Conservation (phyloP, 1,284 basidiomycete genomes). For the Microstroma glucosiphilum region DNA sequence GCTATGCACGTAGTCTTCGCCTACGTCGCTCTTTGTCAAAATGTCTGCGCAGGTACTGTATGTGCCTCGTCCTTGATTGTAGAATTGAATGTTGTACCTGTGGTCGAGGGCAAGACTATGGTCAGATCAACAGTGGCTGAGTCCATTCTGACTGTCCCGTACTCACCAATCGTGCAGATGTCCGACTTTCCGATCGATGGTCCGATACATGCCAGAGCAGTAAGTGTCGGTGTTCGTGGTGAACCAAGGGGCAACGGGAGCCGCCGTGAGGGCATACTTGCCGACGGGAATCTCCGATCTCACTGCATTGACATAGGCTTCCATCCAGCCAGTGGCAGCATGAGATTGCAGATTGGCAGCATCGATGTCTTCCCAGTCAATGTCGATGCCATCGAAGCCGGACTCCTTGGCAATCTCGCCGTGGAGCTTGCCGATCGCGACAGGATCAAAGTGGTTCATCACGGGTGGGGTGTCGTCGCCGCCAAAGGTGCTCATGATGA, state of each 20-base stretch:
- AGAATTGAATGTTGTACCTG: conserved; percentile 53
- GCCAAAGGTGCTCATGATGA: conserved; percentile 51
- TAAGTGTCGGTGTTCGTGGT: conserved; percentile 15
- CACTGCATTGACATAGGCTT: conserved; percentile 53
- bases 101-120: too few species aligned
- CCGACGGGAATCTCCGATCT: conserved; percentile 53
- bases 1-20: conserved; percentile 56
- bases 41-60: conserved; percentile 51
- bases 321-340: conserved; percentile 16
- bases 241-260: conserved; percentile 44
- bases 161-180: conserved; percentile 48
- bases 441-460: neutral
- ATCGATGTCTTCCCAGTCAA: conserved; percentile 58
- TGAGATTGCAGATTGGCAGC: conserved; percentile 20
- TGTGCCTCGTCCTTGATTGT: conserved; percentile 26
- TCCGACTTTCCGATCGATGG: conserved; percentile 19
- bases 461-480: conserved; percentile 56
- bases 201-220: neutral
- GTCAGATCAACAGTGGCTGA: too few species aligned
- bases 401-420: conserved; percentile 54
- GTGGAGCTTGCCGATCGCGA: conserved; percentile 20
- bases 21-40: conserved; percentile 56
- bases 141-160: too few species aligned
- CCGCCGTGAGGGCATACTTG: conserved; percentile 48
- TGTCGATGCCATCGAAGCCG: conserved; percentile 58